Evolutionary conservation across 2,329 filamentous ascomycete genomes (phyloP).

Genomic region (Pyricularia sp.): DNA sequence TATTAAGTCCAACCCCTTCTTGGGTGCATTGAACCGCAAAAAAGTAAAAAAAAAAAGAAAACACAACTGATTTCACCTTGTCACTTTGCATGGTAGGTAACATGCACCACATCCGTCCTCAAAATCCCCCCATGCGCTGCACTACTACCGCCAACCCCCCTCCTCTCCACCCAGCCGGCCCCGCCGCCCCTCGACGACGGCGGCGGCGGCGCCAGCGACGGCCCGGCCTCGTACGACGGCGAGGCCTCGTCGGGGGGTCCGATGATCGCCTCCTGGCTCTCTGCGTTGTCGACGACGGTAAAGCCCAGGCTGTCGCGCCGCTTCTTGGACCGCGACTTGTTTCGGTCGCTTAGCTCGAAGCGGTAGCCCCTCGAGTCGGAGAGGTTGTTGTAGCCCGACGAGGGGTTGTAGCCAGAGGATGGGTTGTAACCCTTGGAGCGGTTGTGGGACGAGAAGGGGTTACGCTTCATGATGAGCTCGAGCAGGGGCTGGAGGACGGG

Average conservation of each 20-base stretch:
- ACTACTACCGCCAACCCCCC: too few species aligned
- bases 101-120: background rate
- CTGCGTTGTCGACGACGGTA: background rate
- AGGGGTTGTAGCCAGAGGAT: background rate
- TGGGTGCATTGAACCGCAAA: too few species aligned
- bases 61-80: background rate
- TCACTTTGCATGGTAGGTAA: background rate
- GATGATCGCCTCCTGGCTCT: background rate
- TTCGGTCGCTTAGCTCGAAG: background rate
- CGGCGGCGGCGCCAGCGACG: background rate
- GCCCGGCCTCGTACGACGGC: background rate
- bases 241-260: background rate
- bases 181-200: background rate
- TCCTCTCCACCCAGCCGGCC: too few species aligned
- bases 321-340: background rate
- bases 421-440: background rate
- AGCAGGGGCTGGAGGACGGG: conserved; percentile 23
- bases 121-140: background rate
- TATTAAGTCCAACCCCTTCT: too few species aligned
- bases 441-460: background rate
- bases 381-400: too few species aligned
- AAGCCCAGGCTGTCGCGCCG: background rate
- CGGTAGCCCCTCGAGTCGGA: background rate
- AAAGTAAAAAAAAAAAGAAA: background rate
- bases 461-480: conserved; percentile 8